Evolutionary conservation across 371 early-diverging fungal genomes (phyloP).

Genomic region (Sporodiniella umbellata): DNA sequence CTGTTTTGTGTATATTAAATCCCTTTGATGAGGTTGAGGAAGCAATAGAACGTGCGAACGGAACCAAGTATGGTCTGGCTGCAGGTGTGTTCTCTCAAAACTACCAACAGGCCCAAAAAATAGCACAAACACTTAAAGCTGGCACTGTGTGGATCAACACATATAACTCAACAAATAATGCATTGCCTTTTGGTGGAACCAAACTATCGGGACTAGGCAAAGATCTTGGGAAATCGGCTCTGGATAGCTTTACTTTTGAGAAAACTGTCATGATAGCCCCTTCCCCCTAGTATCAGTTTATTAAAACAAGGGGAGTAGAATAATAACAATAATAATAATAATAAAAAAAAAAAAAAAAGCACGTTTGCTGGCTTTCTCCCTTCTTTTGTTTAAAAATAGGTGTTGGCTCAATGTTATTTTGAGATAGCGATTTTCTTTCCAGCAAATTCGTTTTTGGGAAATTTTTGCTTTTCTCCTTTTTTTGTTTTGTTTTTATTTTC

Average conservation of each 20-base stretch:
- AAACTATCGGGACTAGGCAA: conserved; percentile 80
- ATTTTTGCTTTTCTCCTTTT: conserved; percentile 1
- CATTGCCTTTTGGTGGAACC: conserved; percentile 83
- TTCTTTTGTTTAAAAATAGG: not conserved
- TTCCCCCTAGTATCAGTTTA: not conserved
- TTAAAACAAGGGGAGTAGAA: not conserved
- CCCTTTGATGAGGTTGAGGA: conserved; percentile 72
- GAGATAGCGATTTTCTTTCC: not conserved
- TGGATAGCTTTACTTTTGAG: conserved; percentile 61
- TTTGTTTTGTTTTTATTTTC: conserved; percentile 1
- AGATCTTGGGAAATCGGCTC: conserved; percentile 65
- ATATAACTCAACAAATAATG: conserved; percentile 56
- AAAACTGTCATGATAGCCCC: conserved; percentile 39
- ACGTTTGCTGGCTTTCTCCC: too few species aligned
- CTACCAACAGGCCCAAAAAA: conserved; percentile 55
- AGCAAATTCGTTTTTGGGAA: not conserved
- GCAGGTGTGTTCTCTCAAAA: conserved; percentile 78
- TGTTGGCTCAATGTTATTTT: not conserved
- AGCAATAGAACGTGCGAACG: conserved; percentile 69
- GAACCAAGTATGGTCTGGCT: conserved; percentile 73
- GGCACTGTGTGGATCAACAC: conserved; percentile 50
- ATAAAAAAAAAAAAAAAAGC: not conserved
- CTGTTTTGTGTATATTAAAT: conserved; percentile 66
- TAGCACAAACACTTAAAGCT: conserved; percentile 42
- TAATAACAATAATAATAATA: not conserved